Base-by-base conservation (phyloP, 108 stramenopile species). In the Nitzschia sp. region DNA sequence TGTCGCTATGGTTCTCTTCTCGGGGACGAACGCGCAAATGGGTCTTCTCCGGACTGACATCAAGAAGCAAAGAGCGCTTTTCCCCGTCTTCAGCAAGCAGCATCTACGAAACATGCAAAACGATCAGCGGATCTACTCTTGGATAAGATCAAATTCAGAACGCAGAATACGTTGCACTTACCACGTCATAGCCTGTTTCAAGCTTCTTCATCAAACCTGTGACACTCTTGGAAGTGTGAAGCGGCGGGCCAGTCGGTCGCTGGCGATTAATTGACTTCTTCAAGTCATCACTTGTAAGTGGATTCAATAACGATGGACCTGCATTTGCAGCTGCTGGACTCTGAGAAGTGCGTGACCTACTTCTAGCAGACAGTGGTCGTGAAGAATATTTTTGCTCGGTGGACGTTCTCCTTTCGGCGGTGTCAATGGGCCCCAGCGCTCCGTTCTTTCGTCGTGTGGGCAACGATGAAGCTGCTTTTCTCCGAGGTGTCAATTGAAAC, bases 1-100 rank as follows among this genome's bases (percentile, higher is more conserved):
- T 57, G 21, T 72, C 71, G 31, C 62, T 62, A 18, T 48, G 27
- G 30, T 57, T 49, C 46, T 47, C 66, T 3, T 66, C 45, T 4
- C 66, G 59, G 17, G 60, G 58, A 9, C 74, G 67, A 54, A 75
- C 56, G 4, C 74, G 74, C 26, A 75, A 42, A 25, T 68, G 59
- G n/a, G 64, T 21, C 26, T 68, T 75, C 21, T 68, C 66, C 9
- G 74, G 57, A 33, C 60, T 66, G 1, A 67, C 35, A 49, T 67
- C 66, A 1, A 62, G 61, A 13, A 67, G 33, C 21, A 21, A 28
- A 15, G 55, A 23, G 2, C 34, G 48, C 32, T 36, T 55, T 34
- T 17, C 19, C n/a, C 36, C 35, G 27, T 67, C 66, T n/a, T 45
- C 54, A 25, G 25, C 48, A 1, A 67, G 25, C 17, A 67, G n/a